Base-by-base conservation (phyloP, 768 basidiomycete genomes). In the Termitomyces sp. region DNA sequence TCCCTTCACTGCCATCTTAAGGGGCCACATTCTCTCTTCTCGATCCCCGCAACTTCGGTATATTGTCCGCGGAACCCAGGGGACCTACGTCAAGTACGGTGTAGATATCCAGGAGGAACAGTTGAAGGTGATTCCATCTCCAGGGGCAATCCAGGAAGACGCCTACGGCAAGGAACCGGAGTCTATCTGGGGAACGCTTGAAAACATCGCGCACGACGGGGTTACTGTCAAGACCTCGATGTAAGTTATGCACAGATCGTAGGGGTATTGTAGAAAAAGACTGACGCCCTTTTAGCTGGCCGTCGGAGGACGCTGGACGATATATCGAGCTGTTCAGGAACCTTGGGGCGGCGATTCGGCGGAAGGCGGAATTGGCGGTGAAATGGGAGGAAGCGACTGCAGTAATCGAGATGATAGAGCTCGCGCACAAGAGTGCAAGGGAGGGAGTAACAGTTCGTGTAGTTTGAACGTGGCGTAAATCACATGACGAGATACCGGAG, bases 51-150 rank as follows among this genome's bases (percentile, higher is more conserved):
- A 93, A 68, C 69, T 86, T 23, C 84, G 91, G 21, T 96, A 82
- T 68, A 65, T 80, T 42, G 78, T 92, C 58, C 84, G 86, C 53
- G 90, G 91, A 42, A 83, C 83, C 23, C 77, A 78, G 58, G 91
- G 89, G 28, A 80, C 84, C 3, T 93, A 80, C 70, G 74, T 78
- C 56, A 94, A 96, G 70, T 80, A 78, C 64, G 91, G 91, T 5
- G 67, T 90, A 21, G 91, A 93, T 68, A 71, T 83, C 3, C 91
- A 94, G 66, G 92, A 94, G 70, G 83, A 84, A 51, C 85, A 89
- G 60, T 78, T 92, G 50, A 85, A 84, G 64, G 75, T 67, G 11
- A 80, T 85, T 50, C 64, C 78, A 9, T 68, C 72, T 5, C 80
- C 82, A 26, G 67, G 64, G 15, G 73, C 69, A 11, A 81, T 82